A percentile compares a stretch with the other conserved stretches of the same genome.
Evolutionary conservation across 1,284 basidiomycete genomes (phyloP).

Genomic region (Pyrrhoderma lamaoense): DNA sequence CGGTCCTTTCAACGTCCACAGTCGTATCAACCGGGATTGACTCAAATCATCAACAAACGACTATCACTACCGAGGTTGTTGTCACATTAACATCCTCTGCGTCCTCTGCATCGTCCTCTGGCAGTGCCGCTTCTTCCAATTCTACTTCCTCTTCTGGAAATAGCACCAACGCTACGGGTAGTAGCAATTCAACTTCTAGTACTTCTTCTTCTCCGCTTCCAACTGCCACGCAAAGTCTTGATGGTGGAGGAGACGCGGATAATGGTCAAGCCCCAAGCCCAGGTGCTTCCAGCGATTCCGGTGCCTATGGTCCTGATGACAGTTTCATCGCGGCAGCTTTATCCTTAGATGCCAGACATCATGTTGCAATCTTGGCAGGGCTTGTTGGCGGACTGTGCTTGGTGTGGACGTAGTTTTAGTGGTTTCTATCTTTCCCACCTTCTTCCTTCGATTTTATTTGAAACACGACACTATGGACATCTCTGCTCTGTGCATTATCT

Average conservation of each 20-base stretch:
- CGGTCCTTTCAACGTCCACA: slow-evolving; percentile 23
- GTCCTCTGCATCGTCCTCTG: slow-evolving; percentile 17
- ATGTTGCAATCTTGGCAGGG: slow-evolving; percentile 3
- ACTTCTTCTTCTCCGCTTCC: slow-evolving; percentile 36
- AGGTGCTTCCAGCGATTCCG: slow-evolving; percentile 34
- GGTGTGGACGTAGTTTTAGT: slow-evolving; percentile 9
- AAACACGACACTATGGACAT: background rate
- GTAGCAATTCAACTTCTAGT: slow-evolving; percentile 30
- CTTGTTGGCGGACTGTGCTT: slow-evolving; percentile 11
- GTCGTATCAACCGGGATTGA: slow-evolving; percentile 29
- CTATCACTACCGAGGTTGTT: slow-evolving; percentile 33
- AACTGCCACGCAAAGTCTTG: slow-evolving; percentile 47
- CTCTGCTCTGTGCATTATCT: background rate
- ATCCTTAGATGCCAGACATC: slow-evolving; percentile 26
- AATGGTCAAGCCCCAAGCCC: slow-evolving; percentile 40
- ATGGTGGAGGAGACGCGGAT: slow-evolving; percentile 42
- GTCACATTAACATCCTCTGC: slow-evolving; percentile 32
- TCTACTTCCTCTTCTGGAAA: slow-evolving; percentile 14
- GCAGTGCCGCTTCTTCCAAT: slow-evolving; percentile 23
- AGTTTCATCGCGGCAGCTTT: slow-evolving; percentile 52
- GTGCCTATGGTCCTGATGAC: slow-evolving; percentile 54
- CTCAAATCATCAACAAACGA: slow-evolving; percentile 32
- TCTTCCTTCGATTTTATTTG: background rate
- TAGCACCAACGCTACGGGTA: slow-evolving; percentile 1
- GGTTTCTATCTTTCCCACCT: background rate